Base-by-base conservation (phyloP, 1,284 basidiomycete species). In the Pterulicium gracile region DNA sequence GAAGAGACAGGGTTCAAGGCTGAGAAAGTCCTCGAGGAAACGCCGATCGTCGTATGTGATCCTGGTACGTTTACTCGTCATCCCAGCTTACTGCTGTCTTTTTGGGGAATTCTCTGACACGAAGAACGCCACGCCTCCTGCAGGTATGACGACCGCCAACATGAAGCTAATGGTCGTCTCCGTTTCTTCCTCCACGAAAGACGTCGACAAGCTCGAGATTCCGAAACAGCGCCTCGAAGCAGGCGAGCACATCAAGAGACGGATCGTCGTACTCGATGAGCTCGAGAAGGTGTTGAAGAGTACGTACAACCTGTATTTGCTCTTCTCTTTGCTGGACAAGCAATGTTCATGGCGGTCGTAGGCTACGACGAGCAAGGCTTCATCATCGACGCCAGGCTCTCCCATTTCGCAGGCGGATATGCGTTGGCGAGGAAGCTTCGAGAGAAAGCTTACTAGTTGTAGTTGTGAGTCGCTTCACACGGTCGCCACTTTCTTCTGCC, bases 351-450 rank as follows among this genome's bases (percentile, higher is more conserved):
- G n/a, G 18, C 39, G 19, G 7, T 10, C 39, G 19, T 10, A 41
- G 19, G 18, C 27, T 32, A 32, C 39, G 39, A 20, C n/a, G 10
- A n/a, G 19, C 7, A 46, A 24, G 46, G 46, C 19, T 47, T 24
- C 24, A 36, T 41, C 18, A 22, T 47, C 3, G 46, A 47, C 7
- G 41, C 46, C 32, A 41, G 46, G 5, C 42, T 47, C 13, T 43
- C 46, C 14, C 41, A 44, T 44, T 44, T 47, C 20, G 42, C 42
- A 14, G 41, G 13, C 19, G 46, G 46, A 27, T 47, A 44, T 24
- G 42, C 7, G 18, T 10, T 41, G 39, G 39, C 39, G 10, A 41
- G 18, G 7, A 41, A 41, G 19, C 7, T 20, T 41, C n/a, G 39
- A n/a, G n/a, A n/a, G n/a, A n/a, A n/a, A n/a, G n/a, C n/a, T n/a